phyloP scores from a whole-genome alignment of 1,139 yeast genomes.

The Hansenula lynferdii region DNA sequence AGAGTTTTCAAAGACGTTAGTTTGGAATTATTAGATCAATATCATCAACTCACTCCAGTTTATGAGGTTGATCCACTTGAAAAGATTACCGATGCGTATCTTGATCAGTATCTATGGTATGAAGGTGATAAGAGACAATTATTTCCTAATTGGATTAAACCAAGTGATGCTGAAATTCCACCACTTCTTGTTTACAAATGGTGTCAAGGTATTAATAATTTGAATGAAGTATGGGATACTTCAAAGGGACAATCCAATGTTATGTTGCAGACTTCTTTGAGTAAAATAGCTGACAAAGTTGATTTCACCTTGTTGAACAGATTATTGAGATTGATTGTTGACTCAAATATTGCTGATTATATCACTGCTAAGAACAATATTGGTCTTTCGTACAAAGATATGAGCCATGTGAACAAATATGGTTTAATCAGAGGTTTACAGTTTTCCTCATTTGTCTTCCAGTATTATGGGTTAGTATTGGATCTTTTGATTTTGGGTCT shows the following conservation, averaged over 20 bases:
- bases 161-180: slow-evolving; percentile 91
- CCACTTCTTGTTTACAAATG: slow-evolving; percentile 90
- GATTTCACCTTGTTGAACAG: slow-evolving; percentile 87
- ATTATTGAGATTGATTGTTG: slow-evolving; percentile 73
- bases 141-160: slow-evolving; percentile 96
- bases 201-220: slow-evolving; percentile 90
- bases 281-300: slow-evolving; percentile 73
- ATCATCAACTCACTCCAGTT: slow-evolving; percentile 79
- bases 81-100: slow-evolving; percentile 92
- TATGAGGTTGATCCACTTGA: slow-evolving; percentile 88
- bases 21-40: slow-evolving; percentile 89
- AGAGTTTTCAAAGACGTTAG: slow-evolving; percentile 89
- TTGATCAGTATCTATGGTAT: slow-evolving; percentile 95
- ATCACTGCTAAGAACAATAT: slow-evolving; percentile 90
- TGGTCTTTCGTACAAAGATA: slow-evolving; percentile 80
- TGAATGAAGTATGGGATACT: slow-evolving; percentile 75
- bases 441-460: slow-evolving; percentile 85
- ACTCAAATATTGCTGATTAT: slow-evolving; percentile 91
- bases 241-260: slow-evolving; percentile 74
- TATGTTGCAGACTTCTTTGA: slow-evolving; percentile 71
- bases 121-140: slow-evolving; percentile 85
- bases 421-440: slow-evolving; percentile 89
- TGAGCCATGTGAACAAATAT: slow-evolving; percentile 87
- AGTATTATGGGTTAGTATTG: slow-evolving; percentile 80
- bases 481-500: slow-evolving; percentile 82